Evolutionary conservation across 257 asterid genomes (phyloP).

Genomic region (Nicotiana paniculata): DNA sequence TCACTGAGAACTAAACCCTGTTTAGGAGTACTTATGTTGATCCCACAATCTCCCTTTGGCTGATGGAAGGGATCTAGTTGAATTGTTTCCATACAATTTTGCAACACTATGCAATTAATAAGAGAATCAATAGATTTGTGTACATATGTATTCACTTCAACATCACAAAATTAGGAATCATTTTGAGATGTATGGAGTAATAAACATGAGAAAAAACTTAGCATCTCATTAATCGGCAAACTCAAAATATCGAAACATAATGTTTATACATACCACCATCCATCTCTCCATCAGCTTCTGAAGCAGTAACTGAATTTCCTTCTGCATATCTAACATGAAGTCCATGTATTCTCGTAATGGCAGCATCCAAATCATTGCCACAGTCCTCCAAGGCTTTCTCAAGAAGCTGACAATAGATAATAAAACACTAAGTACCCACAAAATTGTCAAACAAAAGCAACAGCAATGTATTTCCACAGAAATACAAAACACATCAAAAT

Average conservation of each 20-base stretch:
- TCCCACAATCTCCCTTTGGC: not conserved
- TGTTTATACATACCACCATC: constrained; percentile 29
- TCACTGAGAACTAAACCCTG: not conserved
- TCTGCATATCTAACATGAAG: constrained; percentile 31
- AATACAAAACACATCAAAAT: not conserved
- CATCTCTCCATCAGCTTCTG: constrained; percentile 28
- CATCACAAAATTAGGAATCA: not conserved
- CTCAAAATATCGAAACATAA: not conserved
- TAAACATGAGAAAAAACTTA: not conserved
- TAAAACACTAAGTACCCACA: constrained; percentile 10
- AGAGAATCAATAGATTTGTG: not conserved
- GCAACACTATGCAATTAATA: not conserved
- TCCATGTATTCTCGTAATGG: constrained; percentile 44
- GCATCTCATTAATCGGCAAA: not conserved
- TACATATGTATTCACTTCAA: not conserved
- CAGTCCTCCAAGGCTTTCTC: constrained; percentile 55
- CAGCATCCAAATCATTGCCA: constrained; percentile 45
- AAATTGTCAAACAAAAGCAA: not conserved
- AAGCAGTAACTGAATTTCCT: constrained; percentile 25
- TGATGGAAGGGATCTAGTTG: not conserved
- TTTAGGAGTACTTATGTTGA: not conserved
- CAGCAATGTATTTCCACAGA: not conserved
- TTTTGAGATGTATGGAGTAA: not conserved
- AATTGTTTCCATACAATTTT: not conserved
- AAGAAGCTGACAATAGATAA: constrained; percentile 39